Base-by-base conservation (phyloP, 2,329 filamentous ascomycete species). In the Neonectria punicea region DNA sequence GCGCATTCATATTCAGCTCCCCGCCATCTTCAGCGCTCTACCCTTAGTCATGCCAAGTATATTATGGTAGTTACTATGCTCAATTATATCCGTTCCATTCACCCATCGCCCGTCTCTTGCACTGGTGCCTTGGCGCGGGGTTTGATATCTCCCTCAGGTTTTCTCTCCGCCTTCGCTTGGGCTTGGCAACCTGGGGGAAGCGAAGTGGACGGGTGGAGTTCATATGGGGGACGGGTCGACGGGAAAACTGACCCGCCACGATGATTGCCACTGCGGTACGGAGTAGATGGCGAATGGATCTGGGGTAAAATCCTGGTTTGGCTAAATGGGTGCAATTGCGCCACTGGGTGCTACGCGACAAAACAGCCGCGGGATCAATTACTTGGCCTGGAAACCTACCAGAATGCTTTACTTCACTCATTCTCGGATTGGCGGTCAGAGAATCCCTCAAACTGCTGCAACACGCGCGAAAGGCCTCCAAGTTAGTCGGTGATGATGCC, bases 181-280 rank as follows among this genome's bases (percentile, higher is more conserved):
- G 14, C 22, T 68, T 68, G 58, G 67, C 54, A 60, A 63, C 58
- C 53, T 30, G 58, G 66, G 56, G 66, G 56, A 53, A 61, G 18
- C n/a, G 20, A 46, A 16, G 22, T 20, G 32, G 49, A 43, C 41
- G 18, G 34, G 41, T 54, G 64, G 46, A 25, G 63, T 30, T 20
- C 7, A n/a, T 30, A 28, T 16, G 22, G 32, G 46, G 30, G 46
- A 36, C 34, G 34, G 34, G 14, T 36, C 5, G 34, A 6, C 34
- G 34, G 34, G 34, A 14, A 11, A 16, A 22, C 20, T 32, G 46
- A 32, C 46, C 46, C 46, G 46, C 46, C 16, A n/a, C 16, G 25
- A n/a, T 13, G 25, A 32, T 30, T 51, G 47, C 16, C 47, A 51
- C 47, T 34, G 16, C 22, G 22, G 22, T 25, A 25, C 61, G 56